Conservation (phyloP, 345 rosid species). For the Adansonia digitata region DNA sequence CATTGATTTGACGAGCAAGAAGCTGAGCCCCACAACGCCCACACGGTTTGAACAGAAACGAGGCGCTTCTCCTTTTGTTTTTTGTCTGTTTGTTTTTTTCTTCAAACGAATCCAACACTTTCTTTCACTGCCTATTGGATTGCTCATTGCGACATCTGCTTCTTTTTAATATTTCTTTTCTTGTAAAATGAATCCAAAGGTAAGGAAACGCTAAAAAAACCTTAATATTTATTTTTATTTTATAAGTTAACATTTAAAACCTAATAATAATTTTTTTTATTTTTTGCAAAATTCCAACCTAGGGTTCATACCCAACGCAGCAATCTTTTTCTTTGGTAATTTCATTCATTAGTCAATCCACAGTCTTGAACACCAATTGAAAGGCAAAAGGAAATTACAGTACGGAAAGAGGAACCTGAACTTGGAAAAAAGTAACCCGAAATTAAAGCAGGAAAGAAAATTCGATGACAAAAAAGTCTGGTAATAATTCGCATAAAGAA, state of each 20-base stretch:
- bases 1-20: background rate
- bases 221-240: no score
- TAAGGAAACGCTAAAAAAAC: no score
- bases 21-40: background rate
- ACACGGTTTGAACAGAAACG: background rate
- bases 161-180: no score
- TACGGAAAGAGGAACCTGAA: background rate
- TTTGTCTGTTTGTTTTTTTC: no score
- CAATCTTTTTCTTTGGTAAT: no score
- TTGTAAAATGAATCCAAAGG: no score
- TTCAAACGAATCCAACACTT: background rate
- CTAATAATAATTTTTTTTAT: no score
- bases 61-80: background rate
- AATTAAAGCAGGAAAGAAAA: background rate
- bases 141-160: background rate
- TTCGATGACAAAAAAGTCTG: background rate
- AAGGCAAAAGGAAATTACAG: background rate
- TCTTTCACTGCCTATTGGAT: background rate
- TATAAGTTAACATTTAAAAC: no score
- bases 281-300: background rate
- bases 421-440: background rate
- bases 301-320: background rate
- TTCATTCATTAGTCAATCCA: no score
- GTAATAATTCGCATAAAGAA: no score
- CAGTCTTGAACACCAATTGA: no score